phyloP scores from a whole-genome alignment of 352 stramenopile genomes.

The Phytophthora gonapodyides region DNA sequence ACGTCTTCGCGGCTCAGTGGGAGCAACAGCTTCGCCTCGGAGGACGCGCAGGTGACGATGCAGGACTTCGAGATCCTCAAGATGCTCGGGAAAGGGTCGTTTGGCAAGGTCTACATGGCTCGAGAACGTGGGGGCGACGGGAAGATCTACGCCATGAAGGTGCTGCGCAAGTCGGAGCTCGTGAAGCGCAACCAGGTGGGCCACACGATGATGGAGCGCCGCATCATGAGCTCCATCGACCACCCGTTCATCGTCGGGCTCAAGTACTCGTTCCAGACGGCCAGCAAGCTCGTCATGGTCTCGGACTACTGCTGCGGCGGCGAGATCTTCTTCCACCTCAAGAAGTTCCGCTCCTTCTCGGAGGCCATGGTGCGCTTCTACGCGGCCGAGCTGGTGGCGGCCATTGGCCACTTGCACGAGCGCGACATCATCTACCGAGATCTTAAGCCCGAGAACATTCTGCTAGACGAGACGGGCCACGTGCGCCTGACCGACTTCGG shows the following conservation, averaged over 20 bases:
- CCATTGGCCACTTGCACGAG: conserved; percentile 89
- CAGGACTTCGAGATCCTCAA: conserved; percentile 97
- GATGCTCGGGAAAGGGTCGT: conserved; percentile 97
- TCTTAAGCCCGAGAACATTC: conserved; percentile 94
- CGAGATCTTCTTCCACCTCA: conserved; percentile 93
- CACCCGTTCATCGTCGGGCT: conserved; percentile 98
- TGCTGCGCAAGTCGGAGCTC: conserved; percentile 86
- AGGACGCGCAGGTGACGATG: conserved; percentile 58
- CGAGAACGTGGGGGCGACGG: conserved; percentile 75
- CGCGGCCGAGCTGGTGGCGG: conserved; percentile 93
- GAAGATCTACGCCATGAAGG: conserved; percentile 89
- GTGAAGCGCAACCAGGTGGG: conserved; percentile 89
- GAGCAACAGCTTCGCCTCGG: conserved; percentile 27
- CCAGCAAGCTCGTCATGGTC: conserved; percentile 92
- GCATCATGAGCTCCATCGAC: conserved; percentile 90
- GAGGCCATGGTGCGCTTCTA: conserved; percentile 93
- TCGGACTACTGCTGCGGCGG: conserved; percentile 91
- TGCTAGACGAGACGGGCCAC: conserved; percentile 92
- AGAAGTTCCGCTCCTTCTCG: conserved; percentile 91
- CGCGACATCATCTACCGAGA: conserved; percentile 94
- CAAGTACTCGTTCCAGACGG: conserved; percentile 92
- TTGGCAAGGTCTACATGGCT: conserved; percentile 98
- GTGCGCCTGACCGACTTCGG: conserved; percentile 94
- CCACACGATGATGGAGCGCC: conserved; percentile 89
- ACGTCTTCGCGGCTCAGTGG: conserved; percentile 29